Conservation (phyloP, 495 filamentous ascomycete genomes). For the Eremomyces bilateralis region DNA sequence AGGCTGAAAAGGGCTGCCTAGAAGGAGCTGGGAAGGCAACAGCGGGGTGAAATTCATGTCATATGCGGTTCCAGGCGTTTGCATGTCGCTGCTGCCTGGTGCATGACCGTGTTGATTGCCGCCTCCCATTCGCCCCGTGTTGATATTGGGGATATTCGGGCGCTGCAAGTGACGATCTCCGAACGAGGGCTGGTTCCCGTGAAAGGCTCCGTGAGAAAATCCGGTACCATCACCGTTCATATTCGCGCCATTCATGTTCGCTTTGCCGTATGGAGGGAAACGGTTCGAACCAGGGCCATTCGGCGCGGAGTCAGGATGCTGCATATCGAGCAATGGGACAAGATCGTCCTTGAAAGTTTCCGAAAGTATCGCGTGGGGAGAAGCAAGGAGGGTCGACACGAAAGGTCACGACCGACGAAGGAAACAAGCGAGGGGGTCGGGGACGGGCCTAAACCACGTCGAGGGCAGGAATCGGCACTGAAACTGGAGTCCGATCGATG, state of each 20-base stretch:
- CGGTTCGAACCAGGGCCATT: conserved; percentile 35
- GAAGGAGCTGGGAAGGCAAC: conserved; percentile 77
- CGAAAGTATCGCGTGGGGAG: conserved; percentile 47
- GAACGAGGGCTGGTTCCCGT: conserved; percentile 51
- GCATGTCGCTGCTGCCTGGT: conserved; percentile 59
- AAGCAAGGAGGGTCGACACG: too few relatives aligned
- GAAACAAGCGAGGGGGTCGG: too few relatives aligned
- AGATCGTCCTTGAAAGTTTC: conserved; percentile 46
- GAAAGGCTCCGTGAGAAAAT: conserved; percentile 80
- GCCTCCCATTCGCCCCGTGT: conserved; percentile 39
- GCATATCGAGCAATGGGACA: conserved; percentile 70
- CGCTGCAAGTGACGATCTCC: conserved; percentile 64
- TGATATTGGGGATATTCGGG: conserved; percentile 79
- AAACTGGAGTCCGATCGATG: too few relatives aligned
- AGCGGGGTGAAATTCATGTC: conserved; percentile 98
- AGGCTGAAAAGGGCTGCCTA: conserved; percentile 92
- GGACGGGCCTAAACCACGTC: too few relatives aligned
- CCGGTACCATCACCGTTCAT: conserved; percentile 58
- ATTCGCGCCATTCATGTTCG: conserved; percentile 45
- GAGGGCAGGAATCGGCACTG: too few relatives aligned
- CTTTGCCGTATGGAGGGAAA: conserved; percentile 35
- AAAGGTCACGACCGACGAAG: too few relatives aligned
- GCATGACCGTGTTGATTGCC: conserved; percentile 31
- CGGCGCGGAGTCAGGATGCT: conserved; percentile 45
- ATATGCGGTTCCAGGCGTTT: conserved; percentile 67